Percentiles rank a stretch among this genome's conserved stretches.
Evolutionary conservation across 1,139 yeast genomes (phyloP).

Genomic region (Zygosaccharomyces sapae): DNA sequence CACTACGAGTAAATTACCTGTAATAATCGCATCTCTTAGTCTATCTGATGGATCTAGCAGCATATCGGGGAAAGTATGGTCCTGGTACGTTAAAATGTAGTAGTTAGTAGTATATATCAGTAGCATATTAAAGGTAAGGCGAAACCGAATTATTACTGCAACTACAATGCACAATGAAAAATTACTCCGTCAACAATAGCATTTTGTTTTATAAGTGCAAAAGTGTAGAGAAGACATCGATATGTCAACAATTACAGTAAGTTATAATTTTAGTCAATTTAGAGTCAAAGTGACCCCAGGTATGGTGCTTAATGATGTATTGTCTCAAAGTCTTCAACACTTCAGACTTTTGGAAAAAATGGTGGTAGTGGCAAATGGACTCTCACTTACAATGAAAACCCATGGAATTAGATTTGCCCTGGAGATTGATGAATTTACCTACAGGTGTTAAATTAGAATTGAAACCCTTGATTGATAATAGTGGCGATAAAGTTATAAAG

Average conservation of each 20-base stretch:
- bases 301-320: conserved; percentile 24
- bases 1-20: conserved; percentile 70
- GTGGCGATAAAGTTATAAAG: conserved; percentile 14
- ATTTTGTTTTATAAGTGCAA: neutral
- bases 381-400: conserved; percentile 26
- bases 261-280: conserved; percentile 20
- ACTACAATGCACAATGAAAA: neutral
- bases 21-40: conserved; percentile 67
- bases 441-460: conserved; percentile 35
- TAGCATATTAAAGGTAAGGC: neutral
- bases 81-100: neutral
- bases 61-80: conserved; percentile 23
- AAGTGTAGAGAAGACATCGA: neutral
- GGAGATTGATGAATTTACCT: conserved; percentile 36
- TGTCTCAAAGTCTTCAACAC: conserved; percentile 21
- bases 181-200: neutral
- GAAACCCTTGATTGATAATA: conserved; percentile 8
- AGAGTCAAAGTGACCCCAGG: conserved; percentile 22
- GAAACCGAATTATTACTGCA: neutral
- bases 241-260: conserved; percentile 27
- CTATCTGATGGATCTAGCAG: conserved; percentile 63
- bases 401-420: conserved; percentile 33
- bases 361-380: conserved; percentile 14
- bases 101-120: neutral
- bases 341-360: conserved; percentile 14